Percentiles rank a stretch among this genome's conserved stretches.
Conservation (phyloP, 129 eudicot species). For the Tagetes erecta region DNA sequence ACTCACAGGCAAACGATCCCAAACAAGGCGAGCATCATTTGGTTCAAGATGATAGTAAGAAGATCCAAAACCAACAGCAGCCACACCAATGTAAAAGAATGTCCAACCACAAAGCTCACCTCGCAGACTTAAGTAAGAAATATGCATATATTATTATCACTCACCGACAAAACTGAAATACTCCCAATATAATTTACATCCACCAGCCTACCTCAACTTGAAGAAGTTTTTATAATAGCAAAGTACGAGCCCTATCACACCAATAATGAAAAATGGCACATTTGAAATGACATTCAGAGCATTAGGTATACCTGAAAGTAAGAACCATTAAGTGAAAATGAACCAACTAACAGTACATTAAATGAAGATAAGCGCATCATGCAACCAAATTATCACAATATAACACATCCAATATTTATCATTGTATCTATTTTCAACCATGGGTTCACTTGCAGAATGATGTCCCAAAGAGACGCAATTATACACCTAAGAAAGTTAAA, state of each 20-base stretch:
- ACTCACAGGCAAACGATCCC: conserved; percentile 92
- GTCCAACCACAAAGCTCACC: conserved; percentile 94
- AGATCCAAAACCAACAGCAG: conserved; percentile 90
- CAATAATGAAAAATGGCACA: conserved; percentile 66
- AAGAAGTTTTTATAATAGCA: conserved; percentile 68
- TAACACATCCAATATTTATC: not conserved
- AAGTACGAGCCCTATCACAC: conserved; percentile 72
- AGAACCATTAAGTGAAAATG: conserved; percentile 17
- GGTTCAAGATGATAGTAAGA: conserved; percentile 83
- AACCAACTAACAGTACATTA: conserved; percentile 4
- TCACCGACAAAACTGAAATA: not conserved
- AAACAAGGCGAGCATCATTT: conserved; percentile 78
- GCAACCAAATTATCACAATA: conserved; percentile 14
- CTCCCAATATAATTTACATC: not conserved
- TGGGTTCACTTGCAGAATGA: not conserved
- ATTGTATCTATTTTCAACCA: not conserved
- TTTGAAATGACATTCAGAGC: conserved; percentile 74
- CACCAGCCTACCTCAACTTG: conserved; percentile 60
- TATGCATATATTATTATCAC: conserved; percentile 2
- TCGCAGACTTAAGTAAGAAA: conserved; percentile 46
- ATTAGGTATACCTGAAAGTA: conserved; percentile 76
- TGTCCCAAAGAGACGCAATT: conserved; percentile 7
- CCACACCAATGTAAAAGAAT: conserved; percentile 67
- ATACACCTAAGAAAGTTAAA: not conserved
- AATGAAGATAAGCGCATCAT: not conserved